A percentile compares a stretch with the other conserved stretches of the same genome.
phyloP scores from a whole-genome alignment of 2,329 filamentous ascomycete species.

The Hansfordia pulvinata region DNA sequence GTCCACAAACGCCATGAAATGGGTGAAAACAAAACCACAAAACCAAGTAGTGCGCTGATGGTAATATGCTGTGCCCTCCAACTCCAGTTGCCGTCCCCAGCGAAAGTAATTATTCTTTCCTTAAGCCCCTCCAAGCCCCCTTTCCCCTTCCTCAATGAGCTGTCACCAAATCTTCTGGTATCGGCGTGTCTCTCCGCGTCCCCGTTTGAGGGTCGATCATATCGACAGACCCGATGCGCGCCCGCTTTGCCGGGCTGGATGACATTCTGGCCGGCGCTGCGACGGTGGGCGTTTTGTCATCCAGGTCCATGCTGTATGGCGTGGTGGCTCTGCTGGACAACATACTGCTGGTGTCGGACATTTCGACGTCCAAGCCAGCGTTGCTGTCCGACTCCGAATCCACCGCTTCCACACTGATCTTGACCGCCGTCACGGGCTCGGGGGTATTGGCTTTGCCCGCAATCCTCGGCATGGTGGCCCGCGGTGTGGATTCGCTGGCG shows the following conservation, averaged over 20 bases:
- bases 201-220: slow-evolving; percentile 14
- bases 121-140: too few relatives aligned
- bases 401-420: slow-evolving; percentile 22
- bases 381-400: slow-evolving; percentile 14
- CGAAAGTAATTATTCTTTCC: too few relatives aligned
- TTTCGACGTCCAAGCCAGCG: slow-evolving; percentile 26
- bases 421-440: slow-evolving; percentile 9
- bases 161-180: slow-evolving; percentile 16
- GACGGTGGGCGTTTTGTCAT: slow-evolving; percentile 25
- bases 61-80: too few relatives aligned
- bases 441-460: slow-evolving; percentile 5
- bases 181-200: slow-evolving; percentile 19
- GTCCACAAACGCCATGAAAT: too few relatives aligned
- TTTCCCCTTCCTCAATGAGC: too few relatives aligned
- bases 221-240: slow-evolving; percentile 14
- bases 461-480: slow-evolving; percentile 1
- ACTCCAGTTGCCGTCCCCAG: too few relatives aligned
- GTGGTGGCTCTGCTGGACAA: slow-evolving; percentile 19
- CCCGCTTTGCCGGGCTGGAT: slow-evolving; percentile 3
- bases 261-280: slow-evolving; percentile 2
- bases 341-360: slow-evolving; percentile 32
- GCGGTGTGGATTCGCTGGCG: slow-evolving; percentile 9
- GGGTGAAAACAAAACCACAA: too few relatives aligned
- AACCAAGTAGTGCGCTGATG: too few relatives aligned
- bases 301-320: slow-evolving; percentile 14